phyloP scores from a whole-genome alignment of 2,329 filamentous ascomycete species.

The Colletotrichum eleusines region DNA sequence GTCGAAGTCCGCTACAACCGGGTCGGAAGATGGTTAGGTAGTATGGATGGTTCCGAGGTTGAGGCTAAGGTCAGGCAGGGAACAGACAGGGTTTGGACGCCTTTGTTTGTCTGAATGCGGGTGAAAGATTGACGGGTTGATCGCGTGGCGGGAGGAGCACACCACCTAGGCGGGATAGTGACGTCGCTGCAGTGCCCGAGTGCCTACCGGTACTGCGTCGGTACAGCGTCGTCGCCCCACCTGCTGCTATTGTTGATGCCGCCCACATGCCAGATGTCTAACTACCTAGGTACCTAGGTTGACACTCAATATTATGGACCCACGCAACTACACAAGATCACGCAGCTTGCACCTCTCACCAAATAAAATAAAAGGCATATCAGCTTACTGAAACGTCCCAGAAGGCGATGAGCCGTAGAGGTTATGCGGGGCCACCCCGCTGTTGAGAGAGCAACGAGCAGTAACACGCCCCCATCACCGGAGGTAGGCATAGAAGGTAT shows the following conservation, averaged over 20 bases:
- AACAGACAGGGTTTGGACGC: not conserved
- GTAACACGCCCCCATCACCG: not conserved
- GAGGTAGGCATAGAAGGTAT: not conserved
- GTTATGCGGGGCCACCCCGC: not conserved
- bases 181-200: conserved; percentile 29
- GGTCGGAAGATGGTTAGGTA: not conserved
- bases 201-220: too few relatives aligned
- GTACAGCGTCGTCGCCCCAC: too few relatives aligned
- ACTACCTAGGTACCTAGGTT: too few relatives aligned
- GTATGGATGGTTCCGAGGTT: conserved; percentile 2
- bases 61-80: conserved; percentile 12
- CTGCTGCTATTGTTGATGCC: not conserved
- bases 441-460: not conserved
- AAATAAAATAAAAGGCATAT: not conserved
- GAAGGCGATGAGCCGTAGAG: not conserved
- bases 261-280: not conserved
- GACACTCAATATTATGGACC: not conserved
- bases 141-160: not conserved
- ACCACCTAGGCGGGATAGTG: conserved; percentile 12
- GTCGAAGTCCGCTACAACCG: not conserved
- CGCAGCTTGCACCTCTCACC: not conserved
- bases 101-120: conserved; percentile 20
- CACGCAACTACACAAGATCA: not conserved
- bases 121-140: conserved; percentile 7
- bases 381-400: not conserved